A percentile compares a stretch with the other conserved stretches of the same genome.
These are phyloP conservation scores for Gossypium aridum DNA, from an alignment of 441 rosid genomes.

Conservation along the genomic window DNA sequence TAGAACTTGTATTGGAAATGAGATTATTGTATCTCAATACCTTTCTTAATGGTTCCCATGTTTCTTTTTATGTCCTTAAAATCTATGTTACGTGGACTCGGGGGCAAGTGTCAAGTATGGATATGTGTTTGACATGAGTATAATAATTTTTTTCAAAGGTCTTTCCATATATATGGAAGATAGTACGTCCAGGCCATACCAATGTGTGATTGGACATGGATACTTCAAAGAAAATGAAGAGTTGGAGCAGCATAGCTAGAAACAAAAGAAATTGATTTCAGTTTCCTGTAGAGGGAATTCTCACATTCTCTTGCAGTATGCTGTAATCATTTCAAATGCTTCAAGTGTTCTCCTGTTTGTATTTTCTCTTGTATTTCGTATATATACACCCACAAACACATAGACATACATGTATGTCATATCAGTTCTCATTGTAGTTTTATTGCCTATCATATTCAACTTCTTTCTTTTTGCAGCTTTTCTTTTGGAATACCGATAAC, in stretches of 20 bases:
- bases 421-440: background rate
- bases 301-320: background rate
- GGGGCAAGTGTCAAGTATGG: background rate
- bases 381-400: too few species aligned
- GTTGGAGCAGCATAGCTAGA: background rate
- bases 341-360: background rate
- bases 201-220: background rate
- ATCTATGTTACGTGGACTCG: background rate
- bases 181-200: background rate
- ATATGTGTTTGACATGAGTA: background rate
- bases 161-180: background rate
- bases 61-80: background rate
- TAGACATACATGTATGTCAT: too few species aligned
- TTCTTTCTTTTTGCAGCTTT: slow-evolving; percentile 23
- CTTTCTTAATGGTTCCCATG: background rate
- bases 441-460: background rate
- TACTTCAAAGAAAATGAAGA: background rate
- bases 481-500: slow-evolving; percentile 34
- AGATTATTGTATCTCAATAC: background rate
- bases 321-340: background rate
- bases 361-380: background rate
- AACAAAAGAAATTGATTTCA: background rate
- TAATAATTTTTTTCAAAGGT: background rate
- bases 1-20: background rate
- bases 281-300: background rate